A percentile compares a stretch with the other conserved stretches of the same genome.
Conservation (phyloP, 1,284 basidiomycete genomes). For the Inonotus hispidus region DNA sequence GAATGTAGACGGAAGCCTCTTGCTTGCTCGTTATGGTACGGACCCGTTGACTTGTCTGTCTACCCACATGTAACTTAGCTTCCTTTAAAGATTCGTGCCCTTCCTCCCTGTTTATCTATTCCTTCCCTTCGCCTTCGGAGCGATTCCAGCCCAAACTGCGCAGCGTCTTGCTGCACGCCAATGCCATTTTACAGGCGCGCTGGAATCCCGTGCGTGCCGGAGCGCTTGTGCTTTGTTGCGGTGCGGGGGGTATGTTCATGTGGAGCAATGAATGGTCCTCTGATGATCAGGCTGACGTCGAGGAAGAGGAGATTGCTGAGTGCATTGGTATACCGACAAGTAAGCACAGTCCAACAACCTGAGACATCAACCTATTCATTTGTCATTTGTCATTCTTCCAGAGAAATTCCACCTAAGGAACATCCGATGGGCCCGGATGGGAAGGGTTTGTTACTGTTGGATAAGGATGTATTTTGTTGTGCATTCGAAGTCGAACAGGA, state of each 20-base stretch:
- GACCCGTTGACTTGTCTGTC: neutral
- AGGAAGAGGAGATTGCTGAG: conserved; percentile 67
- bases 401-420: conserved; percentile 62
- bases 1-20: conserved; percentile 65
- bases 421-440: conserved; percentile 78
- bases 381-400: conserved; percentile 26
- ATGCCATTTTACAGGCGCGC: conserved; percentile 52
- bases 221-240: conserved; percentile 64
- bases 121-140: conserved; percentile 52
- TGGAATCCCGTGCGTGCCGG: conserved; percentile 79
- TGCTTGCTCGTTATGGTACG: conserved; percentile 64
- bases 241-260: conserved; percentile 60
- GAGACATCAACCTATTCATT: neutral
- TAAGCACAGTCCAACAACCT: conserved; percentile 26
- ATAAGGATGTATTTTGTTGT: conserved; percentile 75
- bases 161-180: conserved; percentile 58
- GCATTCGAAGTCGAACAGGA: conserved; percentile 73
- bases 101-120: conserved; percentile 49
- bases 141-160: conserved; percentile 54
- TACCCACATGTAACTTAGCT: neutral
- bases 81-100: conserved; percentile 51
- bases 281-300: conserved; percentile 17
- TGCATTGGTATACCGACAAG: conserved; percentile 76
- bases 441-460: conserved; percentile 66
- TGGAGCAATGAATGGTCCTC: conserved; percentile 76